Percentiles rank a stretch among this genome's conserved stretches.
These are phyloP conservation scores for Paraphaeosphaeria sporulosa DNA, from an alignment of 2,329 filamentous ascomycete species.

Conservation along the genomic window DNA sequence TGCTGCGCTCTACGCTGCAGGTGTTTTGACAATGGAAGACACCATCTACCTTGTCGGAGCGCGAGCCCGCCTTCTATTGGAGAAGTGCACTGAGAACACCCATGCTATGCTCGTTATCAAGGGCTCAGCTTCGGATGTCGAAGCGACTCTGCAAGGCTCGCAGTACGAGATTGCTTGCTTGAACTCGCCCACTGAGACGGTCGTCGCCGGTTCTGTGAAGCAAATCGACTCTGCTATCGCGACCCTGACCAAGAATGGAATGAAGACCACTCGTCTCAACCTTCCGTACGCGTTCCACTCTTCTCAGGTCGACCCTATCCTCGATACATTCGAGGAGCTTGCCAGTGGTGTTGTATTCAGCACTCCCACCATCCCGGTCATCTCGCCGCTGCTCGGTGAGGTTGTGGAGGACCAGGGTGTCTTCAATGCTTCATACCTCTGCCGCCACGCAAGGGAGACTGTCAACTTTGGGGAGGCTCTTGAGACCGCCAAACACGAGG, in stretches of 20 bases:
- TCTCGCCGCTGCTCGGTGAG: constrained; percentile 72
- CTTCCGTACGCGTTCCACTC: constrained; percentile 74
- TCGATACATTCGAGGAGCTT: constrained; percentile 65
- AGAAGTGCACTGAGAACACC: constrained; percentile 70
- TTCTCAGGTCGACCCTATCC: constrained; percentile 68
- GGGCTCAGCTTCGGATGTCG: constrained; percentile 60
- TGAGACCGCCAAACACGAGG: constrained; percentile 63
- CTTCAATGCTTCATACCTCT: constrained; percentile 69
- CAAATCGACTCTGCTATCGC: constrained; percentile 64
- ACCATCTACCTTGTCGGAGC: constrained; percentile 76
- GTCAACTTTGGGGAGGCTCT: constrained; percentile 74
- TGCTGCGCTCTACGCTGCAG: constrained; percentile 73
- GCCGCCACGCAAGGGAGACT: constrained; percentile 70
- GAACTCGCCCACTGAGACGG: constrained; percentile 77
- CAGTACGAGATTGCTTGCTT: constrained; percentile 72
- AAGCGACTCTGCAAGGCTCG: constrained; percentile 59
- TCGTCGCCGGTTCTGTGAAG: constrained; percentile 70
- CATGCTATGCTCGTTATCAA: constrained; percentile 72
- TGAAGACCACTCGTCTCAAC: constrained; percentile 68
- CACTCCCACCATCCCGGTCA: constrained; percentile 67
- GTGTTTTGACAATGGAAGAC: constrained; percentile 75
- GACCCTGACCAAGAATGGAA: constrained; percentile 58
- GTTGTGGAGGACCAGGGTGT: constrained; percentile 65
- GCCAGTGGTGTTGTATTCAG: constrained; percentile 65
- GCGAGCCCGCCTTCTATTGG: constrained; percentile 70